Evolutionary conservation across 2,329 filamentous ascomycete genomes (phyloP), one percentile per base, ranked within the genome.

Genomic region (Phyllosticta ampelicida): DNA sequence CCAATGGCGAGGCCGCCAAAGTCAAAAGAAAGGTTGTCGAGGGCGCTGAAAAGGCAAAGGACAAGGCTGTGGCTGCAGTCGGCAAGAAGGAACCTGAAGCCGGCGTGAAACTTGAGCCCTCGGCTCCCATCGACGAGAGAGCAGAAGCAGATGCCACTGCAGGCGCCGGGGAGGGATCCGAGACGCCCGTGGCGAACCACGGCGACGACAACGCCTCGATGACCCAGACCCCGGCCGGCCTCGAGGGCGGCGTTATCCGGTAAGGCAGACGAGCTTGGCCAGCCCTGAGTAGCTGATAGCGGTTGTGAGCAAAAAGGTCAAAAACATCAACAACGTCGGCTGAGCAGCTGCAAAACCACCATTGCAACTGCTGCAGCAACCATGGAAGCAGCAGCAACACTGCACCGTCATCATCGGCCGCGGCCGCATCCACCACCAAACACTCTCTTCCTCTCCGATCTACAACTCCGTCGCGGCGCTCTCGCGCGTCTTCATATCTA

Each of bases 21-120:
- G 65, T 65, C 36, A 73, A 71, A 65, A 68, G 67, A 62, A 73
- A 72, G 65, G 67, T 68, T 18, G 68, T 65, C 51, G 68, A 71
- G 51, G 66, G 65, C 30, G 68, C 65, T 9, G 49, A 64, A 23
- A 72, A 72, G 62, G 65, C 65, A 0, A 73, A 71, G 62, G 68
- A 67, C 16, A 66, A 63, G 6, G 36, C 36, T 44, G 36, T 16
- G 36, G 36, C 36, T 44, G 67, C 70, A 19, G 66, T 44, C 36
- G 54, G 57, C 9, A 53, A 54, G 54, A 53, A 30, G 13, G 51
- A 29, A 53, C 20, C 51, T 6, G 23, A 30, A 5, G 21, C 57
- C 26, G 48, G 36, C 13, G 51, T 52, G 52, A 36, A 18, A 28
- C 48, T 55, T 52, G 53, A 54, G 53, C 57, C 53, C 48, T 51